Percentiles rank a stretch among this genome's conserved stretches.
phyloP scores from a whole-genome alignment of 306 rosid genomes.

The Oemleria cerasiformis region DNA sequence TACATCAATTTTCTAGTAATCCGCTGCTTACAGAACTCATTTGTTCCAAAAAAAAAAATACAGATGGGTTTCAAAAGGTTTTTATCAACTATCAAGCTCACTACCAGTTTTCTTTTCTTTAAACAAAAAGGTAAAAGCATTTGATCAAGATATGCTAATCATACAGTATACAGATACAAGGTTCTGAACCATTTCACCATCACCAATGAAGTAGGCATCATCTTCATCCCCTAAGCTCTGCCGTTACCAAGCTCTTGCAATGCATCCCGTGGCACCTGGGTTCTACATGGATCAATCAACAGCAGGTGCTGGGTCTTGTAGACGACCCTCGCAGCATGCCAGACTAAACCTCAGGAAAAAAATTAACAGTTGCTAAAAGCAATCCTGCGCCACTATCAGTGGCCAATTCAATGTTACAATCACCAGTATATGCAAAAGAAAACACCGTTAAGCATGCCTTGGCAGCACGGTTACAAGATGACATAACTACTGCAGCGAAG shows the following conservation, averaged over 20 bases:
- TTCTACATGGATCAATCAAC: neutral
- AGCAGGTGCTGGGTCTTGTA: conserved; percentile 18
- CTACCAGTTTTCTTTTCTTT: conserved; percentile 11
- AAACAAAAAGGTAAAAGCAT: neutral
- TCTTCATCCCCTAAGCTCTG: neutral
- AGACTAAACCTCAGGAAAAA: conserved; percentile 34
- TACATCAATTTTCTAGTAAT: conserved; percentile 6
- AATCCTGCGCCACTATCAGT: conserved; percentile 49
- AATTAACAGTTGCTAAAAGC: conserved; percentile 36
- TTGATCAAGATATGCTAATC: conserved; percentile 11
- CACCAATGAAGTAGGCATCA: neutral
- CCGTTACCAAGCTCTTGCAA: conserved; percentile 1
- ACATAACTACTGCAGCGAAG: conserved; percentile 27
- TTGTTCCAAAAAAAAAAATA: conserved; percentile 31
- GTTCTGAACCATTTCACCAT: neutral
- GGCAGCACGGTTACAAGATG: conserved; percentile 53
- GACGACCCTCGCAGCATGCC: conserved; percentile 26
- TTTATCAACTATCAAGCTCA: conserved; percentile 19
- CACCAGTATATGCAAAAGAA: conserved; percentile 59
- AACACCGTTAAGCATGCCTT: conserved; percentile 23
- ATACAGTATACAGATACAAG: conserved; percentile 26
- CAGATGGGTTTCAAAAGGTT: conserved; percentile 31
- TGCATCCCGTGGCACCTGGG: conserved; percentile 22
- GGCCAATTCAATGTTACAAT: conserved; percentile 66
- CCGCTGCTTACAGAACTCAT: conserved; percentile 29